Percentiles rank a stretch among this genome's conserved stretches.
Conservation (phyloP, 2,329 filamentous ascomycete species). For the Botrytis squamosa region DNA sequence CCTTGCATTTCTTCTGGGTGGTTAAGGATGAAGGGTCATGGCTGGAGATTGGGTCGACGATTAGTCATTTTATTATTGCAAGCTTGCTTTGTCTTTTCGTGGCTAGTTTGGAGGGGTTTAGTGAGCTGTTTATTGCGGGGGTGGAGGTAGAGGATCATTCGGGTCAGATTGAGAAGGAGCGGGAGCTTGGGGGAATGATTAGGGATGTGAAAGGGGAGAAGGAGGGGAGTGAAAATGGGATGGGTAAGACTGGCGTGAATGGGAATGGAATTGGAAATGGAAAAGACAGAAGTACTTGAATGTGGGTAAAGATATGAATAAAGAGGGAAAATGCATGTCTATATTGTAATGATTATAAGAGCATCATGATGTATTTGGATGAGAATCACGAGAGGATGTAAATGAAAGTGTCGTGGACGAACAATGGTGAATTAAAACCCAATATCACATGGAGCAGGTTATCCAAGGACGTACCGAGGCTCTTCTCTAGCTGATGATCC, state of each 20-base stretch:
- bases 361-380: neutral
- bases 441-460: neutral
- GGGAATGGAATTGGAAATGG: slow-evolving; percentile 22
- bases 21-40: slow-evolving; percentile 95
- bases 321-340: neutral
- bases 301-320: neutral
- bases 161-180: slow-evolving; percentile 33
- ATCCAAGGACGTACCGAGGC: neutral
- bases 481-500: neutral
- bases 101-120: slow-evolving; percentile 79
- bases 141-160: slow-evolving; percentile 59
- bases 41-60: slow-evolving; percentile 96
- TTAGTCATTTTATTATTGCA: slow-evolving; percentile 92
- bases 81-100: slow-evolving; percentile 90
- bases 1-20: slow-evolving; percentile 96
- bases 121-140: slow-evolving; percentile 77
- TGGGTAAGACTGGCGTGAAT: slow-evolving; percentile 20
- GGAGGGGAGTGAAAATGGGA: slow-evolving; percentile 21
- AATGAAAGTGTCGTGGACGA: neutral
- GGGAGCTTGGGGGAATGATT: slow-evolving; percentile 32
- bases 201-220: slow-evolving; percentile 20
- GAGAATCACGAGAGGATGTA: neutral
- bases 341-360: slow-evolving; percentile 8
- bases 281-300: slow-evolving; percentile 22
- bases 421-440: neutral